Evolutionary conservation across 2,329 filamentous ascomycete species (phyloP), one percentile per base, ranked within the genome.

Genomic region (Myrmaecium sp.): DNA sequence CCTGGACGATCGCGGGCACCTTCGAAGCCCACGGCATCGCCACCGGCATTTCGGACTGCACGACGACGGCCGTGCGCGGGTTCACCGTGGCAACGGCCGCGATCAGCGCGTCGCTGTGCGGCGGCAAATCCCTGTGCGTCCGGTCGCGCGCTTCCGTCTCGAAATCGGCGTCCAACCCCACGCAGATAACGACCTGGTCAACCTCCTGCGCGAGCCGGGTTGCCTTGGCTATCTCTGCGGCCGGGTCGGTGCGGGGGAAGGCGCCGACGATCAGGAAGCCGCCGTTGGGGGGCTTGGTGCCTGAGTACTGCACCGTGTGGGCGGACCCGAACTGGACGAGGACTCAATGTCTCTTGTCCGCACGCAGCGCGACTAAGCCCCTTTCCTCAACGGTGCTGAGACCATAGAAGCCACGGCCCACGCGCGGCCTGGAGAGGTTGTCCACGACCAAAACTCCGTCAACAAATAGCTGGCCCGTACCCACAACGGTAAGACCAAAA

Each of bases 171-270:
- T 28, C 13, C 11, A 76, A 47, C 0, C 69, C 68, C 18, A 51
- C 45, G 70, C 73, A 78, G 4, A 79, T 60, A 42, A 79, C 64
- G 29, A 58, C 55, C 41, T 79, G 71, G 39, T 80, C 74, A 23
- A 73, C 65, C 38, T 69, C 31, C 20, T 31, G 26, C 1, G 37
- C 39, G 5, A 39, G 28, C 10, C 24, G 21, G 4, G 38, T 29
- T 4, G 39, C 37, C 30, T 39, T 25, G 4, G 24, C 24, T 5
- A 37, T 28, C 18, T 31, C 29, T 2, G 12, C 24, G 46, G 31
- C 17, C 52, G 47, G 2, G 36, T 70, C 60, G 23, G 73, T 62
- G 20, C 66, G 58, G 36, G n/a, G 5, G 11, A 12, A 25, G 16
- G 17, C n/a, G 19, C n/a, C n/a, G n/a, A n/a, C n/a, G n/a, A n/a